Evolutionary conservation across 192 early-diverging fungal genomes (phyloP).

Genomic region (Coemansia sp.): DNA sequence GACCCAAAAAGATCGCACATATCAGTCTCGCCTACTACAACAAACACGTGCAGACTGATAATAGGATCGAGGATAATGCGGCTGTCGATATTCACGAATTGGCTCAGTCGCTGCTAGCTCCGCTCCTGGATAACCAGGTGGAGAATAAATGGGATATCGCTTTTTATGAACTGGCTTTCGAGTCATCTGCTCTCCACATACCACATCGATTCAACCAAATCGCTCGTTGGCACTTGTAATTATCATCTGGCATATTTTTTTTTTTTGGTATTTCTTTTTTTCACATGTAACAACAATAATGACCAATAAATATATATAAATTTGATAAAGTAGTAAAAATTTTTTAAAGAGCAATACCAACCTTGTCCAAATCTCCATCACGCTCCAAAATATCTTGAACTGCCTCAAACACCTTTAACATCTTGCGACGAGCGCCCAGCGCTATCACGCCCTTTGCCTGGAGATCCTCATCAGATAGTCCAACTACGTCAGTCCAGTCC

Average conservation of each 20-base stretch:
- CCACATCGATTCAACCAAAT: slow-evolving; percentile 49
- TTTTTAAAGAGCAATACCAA: not conserved
- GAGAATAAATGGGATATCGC: slow-evolving; percentile 51
- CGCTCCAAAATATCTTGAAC: slow-evolving; percentile 26
- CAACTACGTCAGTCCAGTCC: slow-evolving; percentile 89
- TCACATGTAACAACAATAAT: not conserved
- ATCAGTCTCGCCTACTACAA: slow-evolving; percentile 51
- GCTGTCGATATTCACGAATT: slow-evolving; percentile 21
- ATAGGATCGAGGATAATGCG: slow-evolving; percentile 21
- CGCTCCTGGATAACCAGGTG: slow-evolving; percentile 6
- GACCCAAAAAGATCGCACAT: slow-evolving; percentile 42
- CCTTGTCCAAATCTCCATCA: slow-evolving; percentile 9
- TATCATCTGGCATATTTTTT: not conserved
- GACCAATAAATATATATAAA: too few relatives aligned
- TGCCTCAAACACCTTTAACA: slow-evolving; percentile 93
- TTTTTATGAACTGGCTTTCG: slow-evolving; percentile 48
- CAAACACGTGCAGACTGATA: slow-evolving; percentile 41
- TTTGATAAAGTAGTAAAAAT: not conserved
- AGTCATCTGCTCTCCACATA: slow-evolving; percentile 26
- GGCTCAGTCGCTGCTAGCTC: slow-evolving; percentile 27
- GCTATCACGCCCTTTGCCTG: slow-evolving; percentile 86
- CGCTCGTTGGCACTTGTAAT: slow-evolving; percentile 45
- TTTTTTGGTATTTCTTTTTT: slow-evolving; percentile 7
- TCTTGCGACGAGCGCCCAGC: slow-evolving; percentile 93
- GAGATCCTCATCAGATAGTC: slow-evolving; percentile 81